Base-by-base conservation (phyloP, 352 stramenopile genomes). In the Globisporangium viniferum region DNA sequence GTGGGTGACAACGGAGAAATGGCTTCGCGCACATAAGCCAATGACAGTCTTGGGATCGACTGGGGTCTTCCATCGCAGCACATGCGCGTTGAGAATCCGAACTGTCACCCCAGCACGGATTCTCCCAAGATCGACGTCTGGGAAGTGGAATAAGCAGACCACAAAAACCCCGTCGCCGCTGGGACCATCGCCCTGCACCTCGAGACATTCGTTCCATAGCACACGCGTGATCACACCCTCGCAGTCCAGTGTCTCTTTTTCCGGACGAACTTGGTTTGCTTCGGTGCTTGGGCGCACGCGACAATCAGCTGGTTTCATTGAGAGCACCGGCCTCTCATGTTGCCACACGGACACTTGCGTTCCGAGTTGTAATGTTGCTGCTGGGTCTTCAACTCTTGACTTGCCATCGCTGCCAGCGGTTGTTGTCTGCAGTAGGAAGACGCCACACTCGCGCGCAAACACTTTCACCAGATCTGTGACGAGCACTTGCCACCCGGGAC, bases 381-480 rank as follows among this genome's bases (percentile, higher is more conserved):
- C 8, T 35, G 6, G 18, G 4, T 44, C 33, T 6, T 64, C 41
- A 18, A 14, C 15, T 14, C 8, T 46, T 10, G 22, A 5, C 33
- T 64, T 15, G 5, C 29, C 39, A 3, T 36, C 39, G 9, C 10
- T 9, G 36, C 36, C 36, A 8, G 64, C n/a, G 33, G 54, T 41
- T 22, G 75, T 81, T 29, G 73, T 70, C 71, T 91, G 81, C 12
- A 93, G 77, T 54, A 93, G 70, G 66, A 90, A 88, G 53, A 86
- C 72, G 0, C 73, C 73, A 65, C 81, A 85, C 46, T 92, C 83
- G 62, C 79, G 70, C 15, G 82, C 88, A 61, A 79, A 78, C 0
- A 93, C 77, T 59, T 91, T 92, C 24, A 86, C 73, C 18, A 91
- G 36, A 72, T 93, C 80, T 7, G 86, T 88, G 15, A 91, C 1